A percentile compares a stretch with the other conserved stretches of the same genome.
Evolutionary conservation across 140 eudicot species (phyloP).

Genomic region (Ambrosia hybrid): DNA sequence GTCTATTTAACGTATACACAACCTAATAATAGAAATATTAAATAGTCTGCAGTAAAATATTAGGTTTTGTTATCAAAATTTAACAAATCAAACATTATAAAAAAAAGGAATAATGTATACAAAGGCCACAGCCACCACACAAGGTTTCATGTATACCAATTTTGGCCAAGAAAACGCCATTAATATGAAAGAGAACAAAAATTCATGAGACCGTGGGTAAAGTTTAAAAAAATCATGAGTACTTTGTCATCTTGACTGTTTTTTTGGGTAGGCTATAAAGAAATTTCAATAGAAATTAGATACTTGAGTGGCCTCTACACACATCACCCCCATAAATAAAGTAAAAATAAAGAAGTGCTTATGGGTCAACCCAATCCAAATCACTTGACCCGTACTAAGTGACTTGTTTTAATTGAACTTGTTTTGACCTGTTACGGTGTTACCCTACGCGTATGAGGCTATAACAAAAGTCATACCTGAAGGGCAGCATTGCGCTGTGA

Average conservation of each 20-base stretch:
- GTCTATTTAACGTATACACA: no score
- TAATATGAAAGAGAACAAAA: no score
- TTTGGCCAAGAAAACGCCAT: background rate
- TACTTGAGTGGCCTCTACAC: background rate
- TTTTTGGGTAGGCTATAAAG: background rate
- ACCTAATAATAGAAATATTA: no score
- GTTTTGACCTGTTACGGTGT: background rate
- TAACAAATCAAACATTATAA: no score
- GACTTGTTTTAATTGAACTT: background rate
- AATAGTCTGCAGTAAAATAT: no score
- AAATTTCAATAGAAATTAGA: background rate
- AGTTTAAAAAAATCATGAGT: no score
- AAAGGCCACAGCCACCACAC: background rate
- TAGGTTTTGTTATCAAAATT: no score
- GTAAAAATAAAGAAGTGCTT: background rate
- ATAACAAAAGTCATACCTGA: constrained; percentile 48
- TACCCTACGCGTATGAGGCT: background rate
- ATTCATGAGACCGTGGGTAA: no score
- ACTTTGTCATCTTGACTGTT: no score
- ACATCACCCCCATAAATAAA: background rate
- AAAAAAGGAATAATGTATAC: background rate
- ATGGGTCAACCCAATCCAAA: background rate
- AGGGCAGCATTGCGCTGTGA: constrained; percentile 88
- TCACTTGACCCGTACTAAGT: background rate
- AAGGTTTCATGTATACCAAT: constrained; percentile 3